These are phyloP conservation scores for Leccinum boreale DNA, from an alignment of 768 basidiomycete species.

Conservation along the genomic window DNA sequence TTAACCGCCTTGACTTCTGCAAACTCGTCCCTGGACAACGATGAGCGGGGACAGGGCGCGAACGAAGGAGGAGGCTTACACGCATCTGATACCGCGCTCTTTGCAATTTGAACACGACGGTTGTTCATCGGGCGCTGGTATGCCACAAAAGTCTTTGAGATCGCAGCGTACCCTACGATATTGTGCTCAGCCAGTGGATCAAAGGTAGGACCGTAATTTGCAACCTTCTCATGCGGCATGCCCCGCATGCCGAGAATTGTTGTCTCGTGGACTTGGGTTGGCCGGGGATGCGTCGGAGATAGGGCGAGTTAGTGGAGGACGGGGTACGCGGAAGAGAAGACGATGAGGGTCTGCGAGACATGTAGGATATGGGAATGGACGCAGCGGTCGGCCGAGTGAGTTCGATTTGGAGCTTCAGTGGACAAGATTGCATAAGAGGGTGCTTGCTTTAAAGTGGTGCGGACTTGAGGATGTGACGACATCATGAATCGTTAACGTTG, in stretches of 20 bases:
- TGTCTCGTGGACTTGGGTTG: constrained; percentile 75
- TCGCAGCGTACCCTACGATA: constrained; percentile 81
- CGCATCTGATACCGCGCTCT: constrained; percentile 88
- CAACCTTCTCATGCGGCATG: constrained; percentile 85
- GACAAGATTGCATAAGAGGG: constrained; percentile 25
- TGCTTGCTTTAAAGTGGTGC: constrained; percentile 19
- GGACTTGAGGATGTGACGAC: constrained; percentile 17
- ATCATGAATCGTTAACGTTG: constrained; percentile 26
- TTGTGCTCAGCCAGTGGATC: not conserved
- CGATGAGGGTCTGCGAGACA: constrained; percentile 58
- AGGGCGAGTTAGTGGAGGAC: constrained; percentile 29
- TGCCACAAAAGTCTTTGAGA: constrained; percentile 74
- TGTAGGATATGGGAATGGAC: constrained; percentile 31
- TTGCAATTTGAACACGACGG: constrained; percentile 83
- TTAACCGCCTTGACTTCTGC: constrained; percentile 90
- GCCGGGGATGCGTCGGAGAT: constrained; percentile 48
- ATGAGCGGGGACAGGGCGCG: constrained; percentile 5
- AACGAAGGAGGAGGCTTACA: constrained; percentile 54
- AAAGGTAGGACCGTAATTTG: constrained; percentile 8
- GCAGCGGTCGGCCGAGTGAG: not conserved
- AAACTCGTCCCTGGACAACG: constrained; percentile 71
- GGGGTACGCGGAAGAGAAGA: constrained; percentile 32
- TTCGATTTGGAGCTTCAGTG: constrained; percentile 16
- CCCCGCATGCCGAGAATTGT: constrained; percentile 92
- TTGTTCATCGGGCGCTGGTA: constrained; percentile 42